Percentiles rank a stretch among this genome's conserved stretches.
These are phyloP conservation scores for Sugiyamaella qingdaonensis DNA, from an alignment of 805 yeast species.

Conservation along the genomic window DNA sequence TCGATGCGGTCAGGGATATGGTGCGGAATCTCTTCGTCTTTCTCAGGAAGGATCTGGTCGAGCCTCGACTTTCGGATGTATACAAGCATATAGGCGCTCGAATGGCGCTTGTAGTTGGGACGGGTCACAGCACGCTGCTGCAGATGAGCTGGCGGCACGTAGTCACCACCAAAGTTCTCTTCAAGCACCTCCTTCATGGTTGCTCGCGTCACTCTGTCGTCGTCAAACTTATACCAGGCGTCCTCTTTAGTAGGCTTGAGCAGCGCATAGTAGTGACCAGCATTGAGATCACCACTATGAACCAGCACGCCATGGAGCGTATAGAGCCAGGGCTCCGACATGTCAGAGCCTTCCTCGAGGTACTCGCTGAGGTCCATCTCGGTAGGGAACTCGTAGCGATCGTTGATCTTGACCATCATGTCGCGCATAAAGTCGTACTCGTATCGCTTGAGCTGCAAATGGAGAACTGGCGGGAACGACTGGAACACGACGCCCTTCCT, in stretches of 20 bases:
- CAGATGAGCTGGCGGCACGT: constrained; percentile 28
- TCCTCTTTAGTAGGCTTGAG: constrained; percentile 70
- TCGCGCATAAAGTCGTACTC: constrained; percentile 92
- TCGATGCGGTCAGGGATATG: constrained; percentile 65
- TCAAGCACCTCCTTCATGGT: constrained; percentile 82
- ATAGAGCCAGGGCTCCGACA: constrained; percentile 65
- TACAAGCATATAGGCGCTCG: constrained; percentile 96
- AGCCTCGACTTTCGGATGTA: constrained; percentile 67
- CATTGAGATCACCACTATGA: constrained; percentile 91
- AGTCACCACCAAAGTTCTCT: constrained; percentile 85
- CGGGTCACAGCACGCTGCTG: constrained; percentile 32
- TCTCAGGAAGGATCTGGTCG: constrained; percentile 55
- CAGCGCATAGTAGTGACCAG: constrained; percentile 95
- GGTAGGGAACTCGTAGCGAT: constrained; percentile 84
- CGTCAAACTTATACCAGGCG: constrained; percentile 90
- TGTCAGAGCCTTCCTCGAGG: constrained; percentile 50
- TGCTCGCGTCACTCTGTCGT: constrained; percentile 87
- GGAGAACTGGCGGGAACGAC: constrained; percentile 87
- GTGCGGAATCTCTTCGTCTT: constrained; percentile 56
- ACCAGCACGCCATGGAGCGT: constrained; percentile 90
- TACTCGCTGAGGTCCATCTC: constrained; percentile 75
- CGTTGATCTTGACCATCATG: constrained; percentile 85
- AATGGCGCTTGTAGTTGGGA: constrained; percentile 63
- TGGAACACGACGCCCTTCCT: constrained; percentile 92
- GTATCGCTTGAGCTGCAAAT: constrained; percentile 87